Evolutionary conservation across 2,329 filamentous ascomycete genomes (phyloP).

Genomic region (Claviceps quebecensis): DNA sequence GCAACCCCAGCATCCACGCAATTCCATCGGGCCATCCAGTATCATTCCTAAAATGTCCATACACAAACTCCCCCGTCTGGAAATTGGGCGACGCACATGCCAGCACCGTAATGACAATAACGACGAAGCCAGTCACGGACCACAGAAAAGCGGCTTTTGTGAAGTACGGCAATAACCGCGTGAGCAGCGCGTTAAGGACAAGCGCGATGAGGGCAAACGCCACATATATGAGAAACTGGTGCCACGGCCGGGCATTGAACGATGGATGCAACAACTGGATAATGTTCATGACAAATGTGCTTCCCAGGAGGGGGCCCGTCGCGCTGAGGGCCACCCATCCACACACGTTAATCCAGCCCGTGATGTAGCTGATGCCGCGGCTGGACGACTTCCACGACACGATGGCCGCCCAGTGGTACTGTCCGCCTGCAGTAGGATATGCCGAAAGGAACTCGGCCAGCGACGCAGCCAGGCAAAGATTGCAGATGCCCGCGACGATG

Average conservation of each 20-base stretch:
- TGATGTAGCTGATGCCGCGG: constrained; percentile 52
- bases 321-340: constrained; percentile 59
- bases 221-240: constrained; percentile 61
- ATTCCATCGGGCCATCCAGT: constrained; percentile 57
- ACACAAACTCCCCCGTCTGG: constrained; percentile 51
- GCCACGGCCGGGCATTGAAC: constrained; percentile 48
- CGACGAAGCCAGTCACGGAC: constrained; percentile 53
- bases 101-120: constrained; percentile 57
- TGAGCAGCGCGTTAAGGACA: constrained; percentile 50
- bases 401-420: constrained; percentile 61
- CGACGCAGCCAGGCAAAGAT: constrained; percentile 53
- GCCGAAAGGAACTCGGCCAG: constrained; percentile 59
- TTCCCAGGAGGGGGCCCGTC: constrained; percentile 53
- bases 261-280: constrained; percentile 45
- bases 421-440: constrained; percentile 44
- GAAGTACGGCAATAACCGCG: constrained; percentile 42
- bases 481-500: constrained; percentile 48
- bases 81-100: constrained; percentile 52
- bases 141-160: constrained; percentile 59
- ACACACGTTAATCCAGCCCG: constrained; percentile 60
- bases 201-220: constrained; percentile 48
- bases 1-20: constrained; percentile 39
- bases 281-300: constrained; percentile 51
- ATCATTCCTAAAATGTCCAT: constrained; percentile 51
- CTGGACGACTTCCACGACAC: constrained; percentile 47